Evolutionary conservation across 768 basidiomycete genomes (phyloP).

Genomic region (Cystobasidium tubakii): DNA sequence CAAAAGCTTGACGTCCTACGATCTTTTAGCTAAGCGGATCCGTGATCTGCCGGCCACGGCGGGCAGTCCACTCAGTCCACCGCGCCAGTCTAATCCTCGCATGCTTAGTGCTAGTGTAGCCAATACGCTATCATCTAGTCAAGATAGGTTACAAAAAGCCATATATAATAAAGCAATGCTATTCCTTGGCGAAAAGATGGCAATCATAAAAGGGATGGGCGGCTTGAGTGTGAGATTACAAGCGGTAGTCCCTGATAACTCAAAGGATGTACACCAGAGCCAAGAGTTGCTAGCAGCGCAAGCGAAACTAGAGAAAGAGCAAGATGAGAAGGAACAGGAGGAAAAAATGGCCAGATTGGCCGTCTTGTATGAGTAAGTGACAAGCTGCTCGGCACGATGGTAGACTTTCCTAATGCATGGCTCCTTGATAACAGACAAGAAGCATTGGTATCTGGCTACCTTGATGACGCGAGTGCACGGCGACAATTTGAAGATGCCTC

Average conservation of each 20-base stretch:
- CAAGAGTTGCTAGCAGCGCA: neutral
- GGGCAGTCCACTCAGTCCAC: neutral
- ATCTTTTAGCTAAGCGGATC: slow-evolving; percentile 78
- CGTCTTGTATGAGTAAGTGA: slow-evolving; percentile 45
- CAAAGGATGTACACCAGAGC: neutral
- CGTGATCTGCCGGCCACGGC: slow-evolving; percentile 59
- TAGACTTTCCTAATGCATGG: too few relatives aligned
- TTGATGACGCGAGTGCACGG: slow-evolving; percentile 80
- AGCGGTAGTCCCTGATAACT: neutral
- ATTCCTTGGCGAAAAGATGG: slow-evolving; percentile 86
- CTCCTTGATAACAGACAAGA: slow-evolving; percentile 67
- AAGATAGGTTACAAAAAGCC: slow-evolving; percentile 76
- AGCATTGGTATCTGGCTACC: slow-evolving; percentile 77
- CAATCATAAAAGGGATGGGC: slow-evolving; percentile 60
- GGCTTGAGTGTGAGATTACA: slow-evolving; percentile 28
- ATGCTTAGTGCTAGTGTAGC: slow-evolving; percentile 48
- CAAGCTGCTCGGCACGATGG: too few relatives aligned
- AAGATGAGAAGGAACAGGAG: slow-evolving; percentile 26
- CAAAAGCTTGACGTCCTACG: slow-evolving; percentile 80
- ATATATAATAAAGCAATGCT: slow-evolving; percentile 67
- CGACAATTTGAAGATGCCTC: slow-evolving; percentile 94
- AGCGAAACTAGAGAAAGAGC: slow-evolving; percentile 1
- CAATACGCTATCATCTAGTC: slow-evolving; percentile 49
- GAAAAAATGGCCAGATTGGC: slow-evolving; percentile 38
- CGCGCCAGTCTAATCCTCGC: neutral